Percentiles rank a stretch among this genome's conserved stretches.
These are phyloP conservation scores for Blastomyces percursus DNA, from an alignment of 2,329 filamentous ascomycete species.

Conservation along the genomic window DNA sequence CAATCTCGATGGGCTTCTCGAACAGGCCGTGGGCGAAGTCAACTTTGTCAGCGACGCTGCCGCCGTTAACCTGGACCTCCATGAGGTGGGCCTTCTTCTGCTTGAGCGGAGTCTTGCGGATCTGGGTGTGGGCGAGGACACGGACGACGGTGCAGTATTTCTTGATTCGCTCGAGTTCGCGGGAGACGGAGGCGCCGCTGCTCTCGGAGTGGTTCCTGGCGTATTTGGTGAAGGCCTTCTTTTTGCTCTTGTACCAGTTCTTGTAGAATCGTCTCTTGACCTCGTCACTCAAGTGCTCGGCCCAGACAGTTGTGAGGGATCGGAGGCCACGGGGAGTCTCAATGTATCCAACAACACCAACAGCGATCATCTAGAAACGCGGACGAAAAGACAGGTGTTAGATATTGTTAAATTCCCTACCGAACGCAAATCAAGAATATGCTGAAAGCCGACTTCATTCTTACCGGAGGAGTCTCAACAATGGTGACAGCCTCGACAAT, in stretches of 20 bases:
- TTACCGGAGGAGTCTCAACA: conserved; percentile 91
- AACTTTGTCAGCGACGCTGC: conserved; percentile 91
- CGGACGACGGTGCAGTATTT: conserved; percentile 99
- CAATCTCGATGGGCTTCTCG: conserved; percentile 96
- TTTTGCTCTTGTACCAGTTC: conserved; percentile 99
- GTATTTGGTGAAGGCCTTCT: conserved; percentile 99
- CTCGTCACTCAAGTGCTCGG: conserved; percentile 97
- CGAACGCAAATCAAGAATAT: background rate
- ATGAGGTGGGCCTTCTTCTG: conserved; percentile 99
- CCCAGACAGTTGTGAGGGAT: conserved; percentile 99
- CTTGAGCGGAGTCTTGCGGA: conserved; percentile 98
- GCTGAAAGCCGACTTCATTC: conserved; percentile 47
- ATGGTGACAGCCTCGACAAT: conserved; percentile 79
- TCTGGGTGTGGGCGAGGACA: conserved; percentile 98
- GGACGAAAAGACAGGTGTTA: conserved; percentile 3
- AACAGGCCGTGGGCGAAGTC: conserved; percentile 90
- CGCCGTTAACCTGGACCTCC: conserved; percentile 99
- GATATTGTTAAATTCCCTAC: background rate
- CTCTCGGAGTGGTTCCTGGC: conserved; percentile 99
- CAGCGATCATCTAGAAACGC: conserved; percentile 81
- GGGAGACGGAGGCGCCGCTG: conserved; percentile 79
- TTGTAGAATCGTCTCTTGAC: conserved; percentile 99
- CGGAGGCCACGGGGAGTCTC: conserved; percentile 98
- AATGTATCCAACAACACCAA: conserved; percentile 99
- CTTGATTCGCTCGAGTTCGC: conserved; percentile 99